Evolutionary conservation across 176 grass and related monocot genomes (phyloP).

Genomic region (Oryza meridionalis): DNA sequence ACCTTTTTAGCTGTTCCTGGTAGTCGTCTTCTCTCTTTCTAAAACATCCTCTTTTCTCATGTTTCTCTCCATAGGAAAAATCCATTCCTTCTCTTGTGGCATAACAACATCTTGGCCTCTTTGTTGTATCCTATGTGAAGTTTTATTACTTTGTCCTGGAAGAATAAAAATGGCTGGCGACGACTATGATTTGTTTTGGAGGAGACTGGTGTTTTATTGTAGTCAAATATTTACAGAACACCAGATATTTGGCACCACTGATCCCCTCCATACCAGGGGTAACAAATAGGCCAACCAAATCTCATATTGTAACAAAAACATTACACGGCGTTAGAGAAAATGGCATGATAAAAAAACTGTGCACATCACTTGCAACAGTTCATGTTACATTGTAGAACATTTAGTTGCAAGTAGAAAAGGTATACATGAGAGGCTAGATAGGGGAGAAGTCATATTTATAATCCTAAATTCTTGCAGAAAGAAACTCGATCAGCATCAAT

Average conservation of each 20-base stretch:
- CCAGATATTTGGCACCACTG: neutral
- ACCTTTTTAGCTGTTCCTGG: conserved; percentile 26
- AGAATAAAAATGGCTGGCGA: neutral
- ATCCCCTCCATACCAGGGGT: no score
- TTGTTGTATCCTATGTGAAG: neutral
- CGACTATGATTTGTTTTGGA: neutral
- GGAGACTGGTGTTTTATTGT: neutral
- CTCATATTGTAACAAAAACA: neutral
- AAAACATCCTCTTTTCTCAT: neutral
- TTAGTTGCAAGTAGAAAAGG: no score
- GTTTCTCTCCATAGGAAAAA: neutral
- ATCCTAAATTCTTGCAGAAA: no score
- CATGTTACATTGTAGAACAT: neutral
- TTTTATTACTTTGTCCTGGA: neutral
- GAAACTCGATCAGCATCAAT: no score
- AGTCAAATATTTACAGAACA: neutral
- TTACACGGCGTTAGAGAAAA: neutral
- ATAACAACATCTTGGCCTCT: neutral
- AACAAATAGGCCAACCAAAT: neutral
- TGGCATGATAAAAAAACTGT: neutral
- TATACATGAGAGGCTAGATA: no score
- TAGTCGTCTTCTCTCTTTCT: neutral
- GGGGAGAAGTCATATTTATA: no score
- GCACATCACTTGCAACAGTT: neutral
- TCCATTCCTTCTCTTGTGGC: neutral